These are phyloP conservation scores for Rhytidiadelphus loreus DNA, from an alignment of 225 moss, liverwort and hornwort genomes.

Conservation along the genomic window DNA sequence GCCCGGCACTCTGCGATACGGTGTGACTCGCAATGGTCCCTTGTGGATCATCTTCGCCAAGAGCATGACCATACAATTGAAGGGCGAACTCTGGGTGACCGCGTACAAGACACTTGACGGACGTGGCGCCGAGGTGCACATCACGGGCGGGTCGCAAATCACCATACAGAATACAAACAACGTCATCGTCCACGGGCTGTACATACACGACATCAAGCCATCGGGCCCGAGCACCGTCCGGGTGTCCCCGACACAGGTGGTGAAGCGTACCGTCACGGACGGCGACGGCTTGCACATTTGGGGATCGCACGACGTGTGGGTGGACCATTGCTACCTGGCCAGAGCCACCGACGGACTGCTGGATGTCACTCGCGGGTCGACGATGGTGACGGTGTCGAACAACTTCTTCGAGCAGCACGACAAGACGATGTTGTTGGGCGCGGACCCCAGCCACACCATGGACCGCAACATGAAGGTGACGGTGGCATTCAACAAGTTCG, in stretches of 20 bases:
- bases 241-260: neutral
- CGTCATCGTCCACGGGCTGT: conserved; percentile 35
- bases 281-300: conserved; percentile 31
- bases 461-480: conserved; percentile 24
- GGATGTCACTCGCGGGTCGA: conserved; percentile 21
- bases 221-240: conserved; percentile 7
- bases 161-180: conserved; percentile 11
- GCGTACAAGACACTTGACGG: conserved; percentile 40
- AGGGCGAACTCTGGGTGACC: conserved; percentile 16
- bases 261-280: neutral
- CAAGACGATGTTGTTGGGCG: conserved; percentile 38
- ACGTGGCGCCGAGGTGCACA: conserved; percentile 27
- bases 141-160: conserved; percentile 13
- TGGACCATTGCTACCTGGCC: conserved; percentile 40
- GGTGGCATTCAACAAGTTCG: conserved; percentile 39
- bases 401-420: conserved; percentile 30
- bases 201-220: conserved; percentile 21
- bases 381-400: conserved; percentile 21
- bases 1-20: conserved; percentile 28
- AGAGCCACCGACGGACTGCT: conserved; percentile 32
- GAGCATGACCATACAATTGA: conserved; percentile 26
- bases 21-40: conserved; percentile 12
- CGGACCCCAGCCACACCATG: neutral
- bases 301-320: conserved; percentile 25
- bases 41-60: conserved; percentile 36